Percentiles rank a stretch among this genome's conserved stretches.
Evolutionary conservation across 345 rosid genomes (phyloP).

Genomic region (Clausena lansium): DNA sequence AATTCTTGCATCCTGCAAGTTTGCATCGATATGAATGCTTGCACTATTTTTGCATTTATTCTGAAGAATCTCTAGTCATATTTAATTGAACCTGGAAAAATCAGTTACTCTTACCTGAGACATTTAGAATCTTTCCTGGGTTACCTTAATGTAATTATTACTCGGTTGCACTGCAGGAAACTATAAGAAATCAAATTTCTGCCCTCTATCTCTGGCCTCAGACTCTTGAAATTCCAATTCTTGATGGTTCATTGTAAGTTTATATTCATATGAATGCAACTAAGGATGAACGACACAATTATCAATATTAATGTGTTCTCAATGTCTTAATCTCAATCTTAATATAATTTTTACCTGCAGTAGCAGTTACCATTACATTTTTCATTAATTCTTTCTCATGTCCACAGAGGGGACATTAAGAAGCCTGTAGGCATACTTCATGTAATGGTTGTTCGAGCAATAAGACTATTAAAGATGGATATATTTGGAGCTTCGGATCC

Average conservation of each 20-base stretch:
- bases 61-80: background rate
- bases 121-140: background rate
- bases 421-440: slow-evolving; percentile 50
- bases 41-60: background rate
- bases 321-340: background rate
- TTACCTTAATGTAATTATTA: background rate
- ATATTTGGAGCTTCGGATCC: slow-evolving; percentile 57
- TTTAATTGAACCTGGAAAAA: background rate
- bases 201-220: slow-evolving; percentile 54
- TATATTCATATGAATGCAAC: background rate
- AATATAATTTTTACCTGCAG: background rate
- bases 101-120: background rate
- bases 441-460: slow-evolving; percentile 44
- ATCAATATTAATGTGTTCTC: background rate
- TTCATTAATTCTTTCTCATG: background rate
- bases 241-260: slow-evolving; percentile 47
- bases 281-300: background rate
- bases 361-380: background rate
- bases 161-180: slow-evolving; percentile 34
- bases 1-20: background rate
- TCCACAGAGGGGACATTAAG: slow-evolving; percentile 34
- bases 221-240: slow-evolving; percentile 42
- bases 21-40: background rate
- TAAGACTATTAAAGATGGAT: slow-evolving; percentile 46
- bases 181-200: slow-evolving; percentile 40